Evolutionary conservation across 1,284 basidiomycete species (phyloP).

Genomic region (Agroathelia rolfsii): DNA sequence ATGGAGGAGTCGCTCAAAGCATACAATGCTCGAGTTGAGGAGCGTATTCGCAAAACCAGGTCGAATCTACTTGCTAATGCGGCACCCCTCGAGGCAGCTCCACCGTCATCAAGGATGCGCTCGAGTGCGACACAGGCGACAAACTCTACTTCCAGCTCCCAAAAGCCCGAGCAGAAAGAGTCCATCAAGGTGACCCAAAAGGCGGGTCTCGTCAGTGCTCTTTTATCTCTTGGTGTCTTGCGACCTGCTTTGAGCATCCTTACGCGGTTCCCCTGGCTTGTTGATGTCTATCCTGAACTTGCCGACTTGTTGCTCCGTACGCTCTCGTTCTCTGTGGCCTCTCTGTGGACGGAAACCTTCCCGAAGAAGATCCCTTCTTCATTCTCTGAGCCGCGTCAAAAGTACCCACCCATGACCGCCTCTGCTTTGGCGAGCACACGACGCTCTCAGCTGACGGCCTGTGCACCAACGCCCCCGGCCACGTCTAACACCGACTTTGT

Average conservation of each 20-base stretch:
- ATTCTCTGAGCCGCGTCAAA: constrained; percentile 51
- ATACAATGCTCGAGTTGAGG: constrained; percentile 59
- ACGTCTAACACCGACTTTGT: constrained; percentile 65
- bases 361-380: constrained; percentile 44
- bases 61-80: constrained; percentile 83
- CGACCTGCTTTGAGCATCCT: constrained; percentile 73
- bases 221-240: constrained; percentile 80
- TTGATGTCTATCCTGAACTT: constrained; percentile 73
- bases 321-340: constrained; percentile 56
- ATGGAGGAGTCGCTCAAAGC: constrained; percentile 63
- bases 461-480: constrained; percentile 67
- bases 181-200: constrained; percentile 54
- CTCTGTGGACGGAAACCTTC: constrained; percentile 52
- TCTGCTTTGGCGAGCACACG: too few relatives aligned
- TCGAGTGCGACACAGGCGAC: constrained; percentile 12
- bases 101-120: constrained; percentile 17
- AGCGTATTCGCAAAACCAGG: constrained; percentile 57
- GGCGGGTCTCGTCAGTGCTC: constrained; percentile 67
- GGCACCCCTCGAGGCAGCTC: constrained; percentile 68
- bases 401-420: constrained; percentile 50
- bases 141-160: constrained; percentile 22
- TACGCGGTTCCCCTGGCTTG: constrained; percentile 79
- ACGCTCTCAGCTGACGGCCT: constrained; percentile 55
- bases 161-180: constrained; percentile 27
- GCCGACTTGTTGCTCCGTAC: constrained; percentile 78